These are phyloP conservation scores for Oidium heveae DNA, from an alignment of 2,329 filamentous ascomycete species.

Conservation along the genomic window DNA sequence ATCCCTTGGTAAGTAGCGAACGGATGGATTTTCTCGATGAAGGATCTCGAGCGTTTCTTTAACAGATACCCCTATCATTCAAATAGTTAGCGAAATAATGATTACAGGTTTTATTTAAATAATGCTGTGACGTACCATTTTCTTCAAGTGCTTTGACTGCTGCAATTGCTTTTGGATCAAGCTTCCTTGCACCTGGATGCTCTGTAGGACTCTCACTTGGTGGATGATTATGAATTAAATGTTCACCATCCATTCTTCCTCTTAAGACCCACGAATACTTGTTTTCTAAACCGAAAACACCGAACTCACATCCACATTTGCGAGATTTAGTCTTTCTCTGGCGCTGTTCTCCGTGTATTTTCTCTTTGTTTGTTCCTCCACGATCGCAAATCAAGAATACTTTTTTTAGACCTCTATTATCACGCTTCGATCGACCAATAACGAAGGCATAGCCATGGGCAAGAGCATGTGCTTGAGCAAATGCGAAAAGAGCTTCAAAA, in stretches of 20 bases:
- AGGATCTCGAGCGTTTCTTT: conserved; percentile 40
- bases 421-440: conserved; percentile 37
- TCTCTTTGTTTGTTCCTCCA: conserved; percentile 34
- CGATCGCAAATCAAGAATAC: conserved; percentile 42
- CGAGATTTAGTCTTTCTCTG: conserved; percentile 41
- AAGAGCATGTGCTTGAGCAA: conserved; percentile 37
- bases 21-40: conserved; percentile 36
- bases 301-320: conserved; percentile 42
- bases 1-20: conserved; percentile 35
- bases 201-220: conserved; percentile 41
- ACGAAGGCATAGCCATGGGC: conserved; percentile 43
- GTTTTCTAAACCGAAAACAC: conserved; percentile 45
- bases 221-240: conserved; percentile 37
- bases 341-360: conserved; percentile 13
- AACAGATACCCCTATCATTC: conserved; percentile 29
- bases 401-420: conserved; percentile 41
- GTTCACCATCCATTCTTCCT: conserved; percentile 31
- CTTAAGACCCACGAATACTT: conserved; percentile 41
- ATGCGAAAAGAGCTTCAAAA: conserved; percentile 37
- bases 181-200: conserved; percentile 37
- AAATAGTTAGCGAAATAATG: conserved; percentile 13
- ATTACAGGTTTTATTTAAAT: background rate
- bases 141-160: conserved; percentile 41
- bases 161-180: conserved; percentile 42
- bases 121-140: conserved; percentile 23